Percentiles rank a stretch among this genome's conserved stretches.
phyloP scores from a whole-genome alignment of 257 asterid species.

The Capsicum baccatum region DNA sequence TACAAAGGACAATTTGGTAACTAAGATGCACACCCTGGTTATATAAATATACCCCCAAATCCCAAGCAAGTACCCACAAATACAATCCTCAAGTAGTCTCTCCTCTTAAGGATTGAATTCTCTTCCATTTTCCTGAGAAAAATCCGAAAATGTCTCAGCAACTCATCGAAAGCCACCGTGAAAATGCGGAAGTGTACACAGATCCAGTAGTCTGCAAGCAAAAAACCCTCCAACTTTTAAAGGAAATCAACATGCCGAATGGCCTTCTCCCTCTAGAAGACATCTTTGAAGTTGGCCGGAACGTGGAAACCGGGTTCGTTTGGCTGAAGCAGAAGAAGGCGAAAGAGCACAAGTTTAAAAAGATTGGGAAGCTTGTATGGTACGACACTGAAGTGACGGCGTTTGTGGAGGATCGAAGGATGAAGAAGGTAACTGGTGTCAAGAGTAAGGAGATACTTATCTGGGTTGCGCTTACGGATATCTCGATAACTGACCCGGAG shows the following conservation, averaged over 20 bases:
- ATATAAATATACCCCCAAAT: not conserved
- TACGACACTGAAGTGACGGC: constrained; percentile 75
- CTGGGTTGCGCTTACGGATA: constrained; percentile 65
- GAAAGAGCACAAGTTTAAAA: constrained; percentile 59
- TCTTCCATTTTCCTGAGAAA: no score
- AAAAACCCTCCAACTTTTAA: constrained; percentile 63
- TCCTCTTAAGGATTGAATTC: not conserved
- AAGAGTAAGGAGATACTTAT: constrained; percentile 77
- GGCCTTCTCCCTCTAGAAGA: constrained; percentile 79
- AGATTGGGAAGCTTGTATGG: constrained; percentile 57
- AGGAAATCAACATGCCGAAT: constrained; percentile 63
- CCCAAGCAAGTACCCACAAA: not conserved
- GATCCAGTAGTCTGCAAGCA: constrained; percentile 62
- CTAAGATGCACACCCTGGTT: not conserved
- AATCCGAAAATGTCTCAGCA: constrained; percentile 27
- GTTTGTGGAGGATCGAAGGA: constrained; percentile 64
- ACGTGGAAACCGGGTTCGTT: constrained; percentile 64
- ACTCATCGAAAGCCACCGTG: constrained; percentile 53
- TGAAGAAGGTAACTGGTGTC: constrained; percentile 78
- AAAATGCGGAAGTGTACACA: constrained; percentile 63
- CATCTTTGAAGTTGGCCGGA: constrained; percentile 64
- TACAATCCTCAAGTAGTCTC: not conserved
- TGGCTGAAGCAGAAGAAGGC: constrained; percentile 74
- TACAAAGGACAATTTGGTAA: constrained; percentile 8
- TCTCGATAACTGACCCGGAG: constrained; percentile 50